These are phyloP conservation scores for Entophlyctis luteolus DNA, from an alignment of 192 early-diverging fungal genomes.

Conservation along the genomic window DNA sequence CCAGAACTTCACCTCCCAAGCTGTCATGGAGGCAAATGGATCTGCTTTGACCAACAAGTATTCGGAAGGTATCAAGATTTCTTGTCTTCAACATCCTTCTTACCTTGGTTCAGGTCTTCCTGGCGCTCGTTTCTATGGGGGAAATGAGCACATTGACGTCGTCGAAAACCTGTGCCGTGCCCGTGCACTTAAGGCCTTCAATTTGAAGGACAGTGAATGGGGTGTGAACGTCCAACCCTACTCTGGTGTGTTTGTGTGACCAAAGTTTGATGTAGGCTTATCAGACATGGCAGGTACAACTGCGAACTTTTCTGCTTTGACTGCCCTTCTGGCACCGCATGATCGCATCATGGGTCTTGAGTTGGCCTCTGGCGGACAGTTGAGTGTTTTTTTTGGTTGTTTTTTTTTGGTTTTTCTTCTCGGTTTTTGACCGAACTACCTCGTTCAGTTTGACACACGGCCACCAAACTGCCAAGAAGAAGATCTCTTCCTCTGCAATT, in stretches of 20 bases:
- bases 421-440: background rate
- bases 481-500: constrained; percentile 98
- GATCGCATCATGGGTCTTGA: constrained; percentile 99
- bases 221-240: constrained; percentile 99
- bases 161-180: constrained; percentile 93
- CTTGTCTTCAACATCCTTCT: background rate
- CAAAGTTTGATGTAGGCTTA: no score
- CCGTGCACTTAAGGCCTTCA: constrained; percentile 92
- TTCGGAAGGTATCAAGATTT: constrained; percentile 72
- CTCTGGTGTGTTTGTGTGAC: constrained; percentile 67
- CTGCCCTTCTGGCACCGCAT: constrained; percentile 89
- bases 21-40: constrained; percentile 99
- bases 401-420: background rate
- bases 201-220: constrained; percentile 84
- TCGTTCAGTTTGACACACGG: constrained; percentile 84
- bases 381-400: background rate
- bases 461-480: constrained; percentile 99
- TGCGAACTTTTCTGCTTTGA: constrained; percentile 98
- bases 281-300: constrained; percentile 60
- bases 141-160: constrained; percentile 96
- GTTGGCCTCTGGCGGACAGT: constrained; percentile 97
- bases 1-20: constrained; percentile 98
- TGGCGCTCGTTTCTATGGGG: constrained; percentile 98
- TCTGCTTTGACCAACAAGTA: constrained; percentile 99
- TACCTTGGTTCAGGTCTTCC: constrained; percentile 59